phyloP scores from a whole-genome alignment of 2,329 filamentous ascomycete species.

The Diaporthe longicolla region DNA sequence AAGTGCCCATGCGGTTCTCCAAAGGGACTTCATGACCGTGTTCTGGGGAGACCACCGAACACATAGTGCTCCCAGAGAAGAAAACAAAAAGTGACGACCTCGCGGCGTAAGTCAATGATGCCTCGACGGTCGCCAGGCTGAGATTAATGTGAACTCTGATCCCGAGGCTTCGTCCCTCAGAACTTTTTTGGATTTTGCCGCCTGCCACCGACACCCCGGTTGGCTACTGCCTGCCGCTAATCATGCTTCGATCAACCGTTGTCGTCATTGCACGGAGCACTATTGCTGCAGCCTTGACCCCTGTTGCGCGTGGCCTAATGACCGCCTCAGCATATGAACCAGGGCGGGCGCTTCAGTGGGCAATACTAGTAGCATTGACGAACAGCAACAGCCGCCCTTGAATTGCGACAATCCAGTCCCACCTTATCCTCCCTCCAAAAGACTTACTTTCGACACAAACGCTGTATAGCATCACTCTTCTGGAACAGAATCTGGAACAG shows the following conservation, averaged over 20 bases:
- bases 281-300: constrained; percentile 12
- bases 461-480: background rate
- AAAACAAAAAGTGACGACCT: background rate
- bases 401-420: background rate
- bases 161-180: background rate
- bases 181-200: constrained; percentile 41
- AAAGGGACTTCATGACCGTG: constrained; percentile 41
- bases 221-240: constrained; percentile 17
- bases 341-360: background rate
- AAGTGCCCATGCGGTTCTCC: constrained; percentile 41
- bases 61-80: constrained; percentile 36
- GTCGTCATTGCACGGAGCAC: constrained; percentile 24
- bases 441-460: background rate
- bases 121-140: background rate
- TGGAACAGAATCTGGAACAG: background rate
- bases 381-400: background rate
- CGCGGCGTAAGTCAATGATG: constrained; percentile 2
- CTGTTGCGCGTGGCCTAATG: constrained; percentile 15
- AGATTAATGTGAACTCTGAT: background rate
- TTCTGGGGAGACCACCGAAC: constrained; percentile 3
- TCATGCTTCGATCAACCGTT: constrained; percentile 7
- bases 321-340: constrained; percentile 27
- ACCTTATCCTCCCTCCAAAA: background rate
- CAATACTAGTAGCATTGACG: background rate
- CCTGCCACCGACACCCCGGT: constrained; percentile 14